A percentile compares a stretch with the other conserved stretches of the same genome.
phyloP scores from a whole-genome alignment of 2,329 filamentous ascomycete species.

The Rutstroemia sp. region DNA sequence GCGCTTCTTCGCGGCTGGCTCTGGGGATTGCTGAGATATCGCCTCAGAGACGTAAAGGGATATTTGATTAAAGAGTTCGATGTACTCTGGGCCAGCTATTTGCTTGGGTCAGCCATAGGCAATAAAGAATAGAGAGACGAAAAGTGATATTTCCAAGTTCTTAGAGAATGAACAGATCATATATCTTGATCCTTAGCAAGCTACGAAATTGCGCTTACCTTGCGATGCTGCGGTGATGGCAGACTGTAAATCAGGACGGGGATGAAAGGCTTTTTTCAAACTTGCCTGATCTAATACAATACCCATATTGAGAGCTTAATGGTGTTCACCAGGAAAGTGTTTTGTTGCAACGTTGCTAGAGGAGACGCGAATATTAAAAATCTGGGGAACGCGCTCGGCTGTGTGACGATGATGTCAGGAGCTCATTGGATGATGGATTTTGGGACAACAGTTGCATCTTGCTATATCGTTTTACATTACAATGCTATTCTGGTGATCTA shows the following conservation, averaged over 20 bases:
- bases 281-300: slow-evolving; percentile 23
- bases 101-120: not conserved
- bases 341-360: slow-evolving; percentile 1
- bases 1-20: slow-evolving; percentile 28
- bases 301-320: slow-evolving; percentile 16
- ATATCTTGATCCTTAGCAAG: slow-evolving; percentile 5
- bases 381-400: slow-evolving; percentile 3
- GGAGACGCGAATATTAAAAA: slow-evolving; percentile 4
- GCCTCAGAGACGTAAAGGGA: slow-evolving; percentile 24
- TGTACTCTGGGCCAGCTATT: slow-evolving; percentile 24
- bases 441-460: not conserved
- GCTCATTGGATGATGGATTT: not conserved
- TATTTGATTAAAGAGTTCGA: slow-evolving; percentile 31
- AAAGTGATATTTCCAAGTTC: not conserved
- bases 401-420: slow-evolving; percentile 10
- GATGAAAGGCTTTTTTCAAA: slow-evolving; percentile 27
- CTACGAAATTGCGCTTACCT: slow-evolving; percentile 21
- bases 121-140: not conserved
- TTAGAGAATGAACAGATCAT: not conserved
- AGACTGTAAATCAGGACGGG: slow-evolving; percentile 25
- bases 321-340: not conserved
- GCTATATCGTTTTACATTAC: not conserved
- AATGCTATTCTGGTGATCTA: not conserved
- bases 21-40: slow-evolving; percentile 12
- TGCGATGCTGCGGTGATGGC: slow-evolving; percentile 28